Base-by-base conservation (phyloP, 495 filamentous ascomycete genomes). In the Penicillium pulvis region DNA sequence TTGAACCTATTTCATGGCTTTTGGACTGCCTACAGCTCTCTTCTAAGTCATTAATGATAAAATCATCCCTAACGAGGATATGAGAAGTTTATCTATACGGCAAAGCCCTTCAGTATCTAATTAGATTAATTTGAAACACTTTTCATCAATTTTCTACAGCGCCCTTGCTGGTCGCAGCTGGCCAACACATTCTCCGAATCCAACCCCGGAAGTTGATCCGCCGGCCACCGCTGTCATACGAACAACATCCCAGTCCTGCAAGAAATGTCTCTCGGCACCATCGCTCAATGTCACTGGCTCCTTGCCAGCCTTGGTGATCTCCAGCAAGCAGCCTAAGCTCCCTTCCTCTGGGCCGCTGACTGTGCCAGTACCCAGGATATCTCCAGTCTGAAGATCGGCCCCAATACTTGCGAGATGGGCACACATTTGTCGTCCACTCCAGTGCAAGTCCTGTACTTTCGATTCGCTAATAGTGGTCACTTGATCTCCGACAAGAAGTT, bases 361-460 rank as follows among this genome's bases (percentile, higher is more conserved):
- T 3, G 92, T 96, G 0, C 92, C 92, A 0, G 88, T 91, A 5
- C 90, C 92, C 19, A 96, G 63, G 23, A 96, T 74, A 63, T 96
- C 92, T 6, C 92, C 92, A 0, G 86, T 80, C 28, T 83, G 82
- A 69, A 96, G 70, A 8, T 84, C 81, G 64, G 90, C 93, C 11
- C 92, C 92, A 11, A 81, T 85, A 31, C 90, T 79, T 4, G 89
- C 83, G 59, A 95, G 89, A 70, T 96, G 91, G 0, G 92, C 86
- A 30, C 91, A 76, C 90, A 96, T 93, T 72, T 96, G 92, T 8
- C 88, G 82, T 63, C 91, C 93, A 9, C 87, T 91, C 83, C 86
- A 96, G 49, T 93, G 80, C 24, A 95, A 81, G 64, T 93, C 78
- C 48, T 73, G 75, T 6, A 79, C 81, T 43, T 75, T 87, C 8